Evolutionary conservation across 1,284 basidiomycete species (phyloP).

Genomic region (Fomes fomentarius): DNA sequence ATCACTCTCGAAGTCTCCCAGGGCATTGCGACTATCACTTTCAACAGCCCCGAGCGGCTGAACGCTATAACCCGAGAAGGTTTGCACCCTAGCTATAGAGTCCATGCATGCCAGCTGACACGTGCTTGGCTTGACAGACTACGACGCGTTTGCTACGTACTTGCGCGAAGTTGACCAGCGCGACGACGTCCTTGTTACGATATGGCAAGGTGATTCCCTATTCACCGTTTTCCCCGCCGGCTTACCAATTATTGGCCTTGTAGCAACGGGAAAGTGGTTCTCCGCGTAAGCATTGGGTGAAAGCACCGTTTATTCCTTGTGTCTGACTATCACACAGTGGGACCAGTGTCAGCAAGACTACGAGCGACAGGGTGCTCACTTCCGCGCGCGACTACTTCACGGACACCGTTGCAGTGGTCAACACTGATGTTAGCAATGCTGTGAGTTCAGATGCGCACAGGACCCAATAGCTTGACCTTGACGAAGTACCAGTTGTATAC

Average conservation of each 20-base stretch:
- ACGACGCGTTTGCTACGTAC: constrained; percentile 59
- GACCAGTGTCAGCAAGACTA: constrained; percentile 21
- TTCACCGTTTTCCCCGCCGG: not conserved
- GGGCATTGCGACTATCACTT: constrained; percentile 69
- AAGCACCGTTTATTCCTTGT: not conserved
- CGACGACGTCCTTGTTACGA: constrained; percentile 64
- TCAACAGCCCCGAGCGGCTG: constrained; percentile 59
- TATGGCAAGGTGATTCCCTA: constrained; percentile 61
- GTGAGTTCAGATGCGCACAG: constrained; percentile 40
- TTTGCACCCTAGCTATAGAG: constrained; percentile 28
- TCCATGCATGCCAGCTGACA: not conserved
- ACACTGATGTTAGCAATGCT: constrained; percentile 64
- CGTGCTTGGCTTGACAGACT: constrained; percentile 46
- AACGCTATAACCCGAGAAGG: constrained; percentile 66
- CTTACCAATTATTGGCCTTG: not conserved
- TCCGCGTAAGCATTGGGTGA: constrained; percentile 66
- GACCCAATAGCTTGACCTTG: not conserved
- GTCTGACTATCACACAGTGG: constrained; percentile 13
- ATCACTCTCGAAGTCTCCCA: constrained; percentile 53
- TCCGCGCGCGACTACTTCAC: constrained; percentile 52
- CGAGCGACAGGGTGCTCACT: not conserved
- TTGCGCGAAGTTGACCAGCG: constrained; percentile 60
- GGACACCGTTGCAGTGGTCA: constrained; percentile 47
- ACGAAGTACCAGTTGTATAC: constrained; percentile 59
- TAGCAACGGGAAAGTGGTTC: constrained; percentile 72